A percentile compares a stretch with the other conserved stretches of the same genome.
Evolutionary conservation across 108 stramenopile genomes (phyloP).

Genomic region (Epithemia pelagica): DNA sequence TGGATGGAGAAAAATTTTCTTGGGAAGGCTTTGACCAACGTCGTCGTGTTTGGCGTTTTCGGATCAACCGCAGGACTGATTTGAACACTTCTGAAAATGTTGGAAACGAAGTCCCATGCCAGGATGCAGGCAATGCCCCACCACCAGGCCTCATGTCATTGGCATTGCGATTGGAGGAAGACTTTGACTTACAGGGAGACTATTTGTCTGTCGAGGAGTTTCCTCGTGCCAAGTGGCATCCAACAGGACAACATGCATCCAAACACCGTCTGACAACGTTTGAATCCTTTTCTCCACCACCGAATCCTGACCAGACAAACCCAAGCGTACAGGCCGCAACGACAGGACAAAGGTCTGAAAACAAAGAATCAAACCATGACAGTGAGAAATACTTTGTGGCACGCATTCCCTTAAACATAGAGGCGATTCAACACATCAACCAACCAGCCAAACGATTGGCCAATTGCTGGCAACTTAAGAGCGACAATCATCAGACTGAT

Average conservation of each 20-base stretch:
- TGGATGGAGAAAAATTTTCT: conserved; percentile 8
- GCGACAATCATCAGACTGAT: conserved; percentile 25
- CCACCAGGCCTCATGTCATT: not conserved
- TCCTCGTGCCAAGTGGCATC: conserved; percentile 15
- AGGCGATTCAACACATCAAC: conserved; percentile 43
- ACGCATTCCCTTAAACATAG: conserved; percentile 33
- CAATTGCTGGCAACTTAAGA: conserved; percentile 52
- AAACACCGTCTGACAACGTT: conserved; percentile 31
- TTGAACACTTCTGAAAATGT: not conserved
- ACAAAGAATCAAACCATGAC: too few relatives aligned
- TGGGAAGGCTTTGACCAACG: conserved; percentile 69
- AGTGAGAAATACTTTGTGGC: conserved; percentile 47
- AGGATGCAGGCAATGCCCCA: too few relatives aligned
- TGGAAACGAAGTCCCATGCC: not conserved
- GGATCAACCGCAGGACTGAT: conserved; percentile 12
- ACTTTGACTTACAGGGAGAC: not conserved
- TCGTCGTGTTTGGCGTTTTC: conserved; percentile 47
- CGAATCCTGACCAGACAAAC: not conserved
- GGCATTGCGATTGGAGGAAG: not conserved
- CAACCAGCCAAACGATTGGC: conserved; percentile 46
- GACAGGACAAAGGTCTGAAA: too few relatives aligned
- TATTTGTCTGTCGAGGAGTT: conserved; percentile 23
- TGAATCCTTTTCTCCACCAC: conserved; percentile 14
- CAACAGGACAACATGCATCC: conserved; percentile 2
- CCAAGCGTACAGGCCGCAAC: too few relatives aligned